Evolutionary conservation across 495 filamentous ascomycete species (phyloP).

Genomic region (Annulohypoxylon bovei): DNA sequence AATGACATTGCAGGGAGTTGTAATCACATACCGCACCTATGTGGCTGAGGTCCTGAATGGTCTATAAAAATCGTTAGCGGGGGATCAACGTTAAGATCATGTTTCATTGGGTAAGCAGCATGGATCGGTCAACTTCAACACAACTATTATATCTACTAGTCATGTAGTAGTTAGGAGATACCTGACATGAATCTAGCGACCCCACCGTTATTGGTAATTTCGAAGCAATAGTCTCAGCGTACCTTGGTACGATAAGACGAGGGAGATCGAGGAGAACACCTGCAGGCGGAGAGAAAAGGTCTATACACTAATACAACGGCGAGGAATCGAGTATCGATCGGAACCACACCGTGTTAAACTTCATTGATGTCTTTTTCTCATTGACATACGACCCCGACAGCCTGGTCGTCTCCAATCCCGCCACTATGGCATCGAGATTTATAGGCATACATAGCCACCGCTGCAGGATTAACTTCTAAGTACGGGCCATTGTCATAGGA

Average conservation of each 20-base stretch:
- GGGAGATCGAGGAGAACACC: neutral
- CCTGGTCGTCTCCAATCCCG: constrained; percentile 27
- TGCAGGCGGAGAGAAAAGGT: constrained; percentile 35
- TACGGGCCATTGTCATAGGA: constrained; percentile 42
- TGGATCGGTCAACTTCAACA: neutral
- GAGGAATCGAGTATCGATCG: constrained; percentile 31
- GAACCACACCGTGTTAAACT: constrained; percentile 25
- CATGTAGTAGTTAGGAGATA: neutral
- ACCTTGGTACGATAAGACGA: neutral
- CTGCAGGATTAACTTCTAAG: constrained; percentile 30
- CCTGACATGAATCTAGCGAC: too few relatives aligned
- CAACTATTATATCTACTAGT: neutral
- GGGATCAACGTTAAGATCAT: neutral
- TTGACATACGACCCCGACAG: constrained; percentile 20
- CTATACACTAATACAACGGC: constrained; percentile 52
- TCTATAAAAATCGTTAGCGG: neutral
- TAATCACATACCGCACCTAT: neutral
- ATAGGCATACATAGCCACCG: constrained; percentile 20
- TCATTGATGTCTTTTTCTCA: constrained; percentile 35
- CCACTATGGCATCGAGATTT: constrained; percentile 21
- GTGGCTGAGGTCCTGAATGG: neutral
- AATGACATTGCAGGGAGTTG: neutral
- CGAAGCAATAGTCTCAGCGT: neutral
- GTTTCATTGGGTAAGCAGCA: neutral
- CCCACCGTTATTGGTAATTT: neutral